These are phyloP conservation scores for Thalassiosira hispida DNA, from an alignment of 352 stramenopile genomes.

Conservation along the genomic window DNA sequence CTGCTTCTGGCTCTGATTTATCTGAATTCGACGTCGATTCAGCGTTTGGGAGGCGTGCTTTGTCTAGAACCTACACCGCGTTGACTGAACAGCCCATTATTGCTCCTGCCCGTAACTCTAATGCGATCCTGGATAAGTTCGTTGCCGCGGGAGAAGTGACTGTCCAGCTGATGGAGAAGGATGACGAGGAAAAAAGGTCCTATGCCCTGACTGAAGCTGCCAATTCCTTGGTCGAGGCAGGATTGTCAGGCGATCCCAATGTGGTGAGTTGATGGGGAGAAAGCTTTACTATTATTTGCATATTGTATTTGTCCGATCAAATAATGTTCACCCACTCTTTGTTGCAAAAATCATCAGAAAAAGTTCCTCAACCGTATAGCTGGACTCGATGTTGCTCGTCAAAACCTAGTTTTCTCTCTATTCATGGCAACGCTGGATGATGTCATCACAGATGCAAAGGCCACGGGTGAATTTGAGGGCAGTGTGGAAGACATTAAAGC, in stretches of 20 bases:
- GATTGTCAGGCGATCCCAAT: conserved; percentile 44
- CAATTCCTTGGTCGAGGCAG: conserved; percentile 54
- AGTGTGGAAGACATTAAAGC: conserved; percentile 72
- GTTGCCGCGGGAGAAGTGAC: conserved; percentile 3
- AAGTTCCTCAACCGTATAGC: conserved; percentile 65
- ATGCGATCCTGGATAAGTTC: conserved; percentile 64
- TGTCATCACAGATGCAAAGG: conserved; percentile 57
- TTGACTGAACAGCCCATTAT: conserved; percentile 30
- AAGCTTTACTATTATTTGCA: not conserved
- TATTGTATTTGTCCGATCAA: conserved; percentile 8
- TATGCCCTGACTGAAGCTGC: conserved; percentile 40
- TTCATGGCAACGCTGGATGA: conserved; percentile 63
- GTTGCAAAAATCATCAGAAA: conserved; percentile 35
- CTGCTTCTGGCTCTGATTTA: conserved; percentile 77
- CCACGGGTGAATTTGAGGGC: conserved; percentile 75
- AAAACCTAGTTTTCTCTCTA: conserved; percentile 57
- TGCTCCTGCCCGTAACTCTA: conserved; percentile 36
- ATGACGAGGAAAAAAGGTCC: conserved; percentile 32
- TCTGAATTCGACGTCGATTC: conserved; percentile 77
- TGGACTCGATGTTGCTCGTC: conserved; percentile 50
- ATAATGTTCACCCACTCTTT: conserved; percentile 45
- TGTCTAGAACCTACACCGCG: conserved; percentile 48
- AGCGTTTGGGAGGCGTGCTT: conserved; percentile 54
- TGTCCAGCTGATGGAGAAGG: conserved; percentile 14
- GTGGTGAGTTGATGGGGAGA: conserved; percentile 30